Percentiles rank a stretch among this genome's conserved stretches.
These are phyloP conservation scores for Moniliophthora roreri DNA, from an alignment of 1,284 basidiomycete genomes.

Conservation along the genomic window DNA sequence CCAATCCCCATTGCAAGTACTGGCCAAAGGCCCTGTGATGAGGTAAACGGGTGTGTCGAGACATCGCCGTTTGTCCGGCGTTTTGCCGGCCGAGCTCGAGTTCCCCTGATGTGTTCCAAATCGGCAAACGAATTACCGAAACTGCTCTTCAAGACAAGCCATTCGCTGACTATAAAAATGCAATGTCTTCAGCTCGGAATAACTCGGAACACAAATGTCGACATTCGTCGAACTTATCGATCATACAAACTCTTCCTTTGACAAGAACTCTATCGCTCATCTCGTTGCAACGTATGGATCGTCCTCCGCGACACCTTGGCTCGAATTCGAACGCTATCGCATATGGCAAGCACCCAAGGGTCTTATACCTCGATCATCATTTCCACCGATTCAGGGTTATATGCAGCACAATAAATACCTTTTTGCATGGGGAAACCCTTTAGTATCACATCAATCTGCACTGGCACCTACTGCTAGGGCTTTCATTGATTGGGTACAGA, in stretches of 20 bases:
- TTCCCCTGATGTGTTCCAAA: too few species aligned
- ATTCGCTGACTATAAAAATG: too few species aligned
- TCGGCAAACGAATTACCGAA: too few species aligned
- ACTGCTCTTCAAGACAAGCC: too few species aligned
- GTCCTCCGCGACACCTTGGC: conserved; percentile 44
- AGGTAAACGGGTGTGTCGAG: too few species aligned
- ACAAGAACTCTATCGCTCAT: conserved; percentile 32
- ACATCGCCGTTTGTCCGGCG: too few species aligned
- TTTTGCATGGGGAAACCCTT: conserved; percentile 48
- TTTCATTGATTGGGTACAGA: conserved; percentile 36
- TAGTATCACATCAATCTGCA: conserved; percentile 38
- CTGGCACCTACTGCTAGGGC: conserved; percentile 31
- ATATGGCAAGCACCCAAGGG: conserved; percentile 34
- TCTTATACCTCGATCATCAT: conserved; percentile 35
- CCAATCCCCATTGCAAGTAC: too few species aligned
- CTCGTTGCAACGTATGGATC: conserved; percentile 42
- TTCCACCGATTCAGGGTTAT: conserved; percentile 42
- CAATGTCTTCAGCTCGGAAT: too few species aligned
- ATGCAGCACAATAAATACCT: conserved; percentile 31
- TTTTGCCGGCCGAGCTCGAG: too few species aligned
- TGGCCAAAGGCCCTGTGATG: too few species aligned
- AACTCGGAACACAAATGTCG: too few species aligned
- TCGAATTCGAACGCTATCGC: conserved; percentile 43
- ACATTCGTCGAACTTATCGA: too few species aligned
- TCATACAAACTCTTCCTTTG: conserved; percentile 11